Base-by-base conservation (phyloP, 345 rosid species). In the Mallotus nudiflorus region DNA sequence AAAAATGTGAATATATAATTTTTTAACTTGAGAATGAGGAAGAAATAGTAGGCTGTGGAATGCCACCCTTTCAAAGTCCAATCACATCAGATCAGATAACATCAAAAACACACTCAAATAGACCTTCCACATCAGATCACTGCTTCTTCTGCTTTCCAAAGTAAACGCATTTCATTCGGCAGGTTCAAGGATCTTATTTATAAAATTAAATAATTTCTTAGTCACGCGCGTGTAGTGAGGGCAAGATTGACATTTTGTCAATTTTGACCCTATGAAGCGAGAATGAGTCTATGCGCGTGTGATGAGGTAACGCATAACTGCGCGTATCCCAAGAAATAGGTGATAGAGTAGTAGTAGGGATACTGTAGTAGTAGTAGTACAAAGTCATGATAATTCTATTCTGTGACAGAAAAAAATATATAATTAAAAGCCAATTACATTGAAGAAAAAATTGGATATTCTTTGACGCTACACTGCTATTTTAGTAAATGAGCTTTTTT, bases 371-470 rank as follows among this genome's bases (percentile, higher is more conserved):
- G 22, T 10, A 25, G 52, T 18, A 28, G 56, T 3, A 53, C 20
- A 57, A 66, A 28, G 71, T 62, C 62, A 74, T 78, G 77, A 82
- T 76, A 82, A 76, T 82, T 82, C 82, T 74, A 42, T 42, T 67
- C 33, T 29, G 44, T 5, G 60, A 64, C 71, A 55, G 35, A 22
- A 27, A 57, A 42, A 7, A 27, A 19, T 20, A 37, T n/a, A n/a
- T n/a, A n/a, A n/a, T n/a, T n/a, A n/a, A n/a, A n/a, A n/a, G n/a
- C n/a, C n/a, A n/a, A n/a, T n/a, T n/a, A n/a, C n/a, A n/a, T n/a
- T n/a, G n/a, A n/a, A n/a, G n/a, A 20, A 39, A 39, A 39, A 39
- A 39, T 39, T 42, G 58, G 58, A 53, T 53, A 53, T 53, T 61
- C 44, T 51, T 33, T 40, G 54, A 66, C 46, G 28, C 25, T 15